phyloP scores from a whole-genome alignment of 768 basidiomycete genomes.

The Lactifluus volemus region DNA sequence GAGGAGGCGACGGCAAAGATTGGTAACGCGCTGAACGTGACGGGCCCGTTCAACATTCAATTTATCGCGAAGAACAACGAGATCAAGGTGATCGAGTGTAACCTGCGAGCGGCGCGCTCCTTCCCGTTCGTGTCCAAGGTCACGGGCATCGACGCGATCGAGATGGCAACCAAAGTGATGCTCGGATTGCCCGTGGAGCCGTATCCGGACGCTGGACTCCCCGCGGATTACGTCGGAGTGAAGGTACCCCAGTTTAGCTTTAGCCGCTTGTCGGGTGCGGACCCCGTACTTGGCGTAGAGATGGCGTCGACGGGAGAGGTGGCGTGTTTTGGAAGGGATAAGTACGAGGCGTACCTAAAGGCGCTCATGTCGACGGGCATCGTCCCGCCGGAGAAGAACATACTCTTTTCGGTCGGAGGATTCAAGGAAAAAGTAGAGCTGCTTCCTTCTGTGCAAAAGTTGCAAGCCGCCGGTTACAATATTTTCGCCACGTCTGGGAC shows the following conservation, averaged over 20 bases:
- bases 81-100: slow-evolving; percentile 99
- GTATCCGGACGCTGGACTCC: slow-evolving; percentile 83
- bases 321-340: slow-evolving; percentile 95
- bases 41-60: slow-evolving; percentile 98
- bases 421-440: slow-evolving; percentile 97
- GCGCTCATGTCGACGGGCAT: slow-evolving; percentile 96
- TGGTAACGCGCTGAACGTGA: slow-evolving; percentile 94
- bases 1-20: slow-evolving; percentile 97
- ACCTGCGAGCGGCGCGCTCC: slow-evolving; percentile 92
- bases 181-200: slow-evolving; percentile 80
- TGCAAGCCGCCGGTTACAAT: slow-evolving; percentile 88
- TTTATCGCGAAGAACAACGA: slow-evolving; percentile 99
- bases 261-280: slow-evolving; percentile 91
- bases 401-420: slow-evolving; percentile 92
- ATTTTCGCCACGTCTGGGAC: slow-evolving; percentile 97
- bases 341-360: slow-evolving; percentile 98
- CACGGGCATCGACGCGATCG: slow-evolving; percentile 95
- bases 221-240: slow-evolving; percentile 92
- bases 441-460: slow-evolving; percentile 88
- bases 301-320: slow-evolving; percentile 99
- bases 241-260: slow-evolving; percentile 99
- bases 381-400: slow-evolving; percentile 92
- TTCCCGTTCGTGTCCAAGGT: slow-evolving; percentile 99
- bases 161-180: slow-evolving; percentile 99
- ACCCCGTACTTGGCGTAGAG: slow-evolving; percentile 96